Evolutionary conservation across 768 basidiomycete species (phyloP).

Genomic region (Mycena albidolilacea): DNA sequence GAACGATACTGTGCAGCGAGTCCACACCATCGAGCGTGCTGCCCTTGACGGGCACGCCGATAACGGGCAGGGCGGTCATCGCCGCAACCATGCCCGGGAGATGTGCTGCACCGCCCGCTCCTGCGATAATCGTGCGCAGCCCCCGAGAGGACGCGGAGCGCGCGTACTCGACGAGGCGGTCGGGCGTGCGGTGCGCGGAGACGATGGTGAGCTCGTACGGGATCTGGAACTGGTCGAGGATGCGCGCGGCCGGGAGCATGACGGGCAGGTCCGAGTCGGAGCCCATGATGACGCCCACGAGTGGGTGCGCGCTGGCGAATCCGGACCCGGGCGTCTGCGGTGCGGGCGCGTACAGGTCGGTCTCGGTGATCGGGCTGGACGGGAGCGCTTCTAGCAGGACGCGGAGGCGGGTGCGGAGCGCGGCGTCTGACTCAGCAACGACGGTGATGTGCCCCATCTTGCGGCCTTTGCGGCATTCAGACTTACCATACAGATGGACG

Average conservation of each 20-base stretch:
- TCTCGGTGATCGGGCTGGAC: constrained; percentile 60
- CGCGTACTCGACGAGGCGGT: constrained; percentile 87
- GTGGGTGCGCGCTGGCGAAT: constrained; percentile 76
- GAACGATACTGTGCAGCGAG: constrained; percentile 97
- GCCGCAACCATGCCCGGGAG: constrained; percentile 98
- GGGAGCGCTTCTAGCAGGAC: constrained; percentile 81
- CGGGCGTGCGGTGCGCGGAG: constrained; percentile 96
- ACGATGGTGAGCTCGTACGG: constrained; percentile 97
- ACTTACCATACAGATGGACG: constrained; percentile 96
- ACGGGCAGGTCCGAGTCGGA: constrained; percentile 97
- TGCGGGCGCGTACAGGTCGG: constrained; percentile 67
- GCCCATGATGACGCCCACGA: constrained; percentile 98
- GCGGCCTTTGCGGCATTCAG: constrained; percentile 87
- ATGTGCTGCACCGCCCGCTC: constrained; percentile 99
- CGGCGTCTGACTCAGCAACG: constrained; percentile 85
- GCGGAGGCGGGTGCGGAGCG: constrained; percentile 77
- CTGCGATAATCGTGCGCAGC: constrained; percentile 86
- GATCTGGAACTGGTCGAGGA: constrained; percentile 85
- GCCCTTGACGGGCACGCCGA: constrained; percentile 98
- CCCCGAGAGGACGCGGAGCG: constrained; percentile 78
- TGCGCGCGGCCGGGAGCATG: constrained; percentile 90
- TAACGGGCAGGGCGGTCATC: constrained; percentile 91
- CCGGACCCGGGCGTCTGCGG: constrained; percentile 61
- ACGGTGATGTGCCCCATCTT: constrained; percentile 99
- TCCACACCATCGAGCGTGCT: constrained; percentile 96